These are phyloP conservation scores for Musa acuminata DNA, from an alignment of 176 grass and related monocot species.

Conservation along the genomic window DNA sequence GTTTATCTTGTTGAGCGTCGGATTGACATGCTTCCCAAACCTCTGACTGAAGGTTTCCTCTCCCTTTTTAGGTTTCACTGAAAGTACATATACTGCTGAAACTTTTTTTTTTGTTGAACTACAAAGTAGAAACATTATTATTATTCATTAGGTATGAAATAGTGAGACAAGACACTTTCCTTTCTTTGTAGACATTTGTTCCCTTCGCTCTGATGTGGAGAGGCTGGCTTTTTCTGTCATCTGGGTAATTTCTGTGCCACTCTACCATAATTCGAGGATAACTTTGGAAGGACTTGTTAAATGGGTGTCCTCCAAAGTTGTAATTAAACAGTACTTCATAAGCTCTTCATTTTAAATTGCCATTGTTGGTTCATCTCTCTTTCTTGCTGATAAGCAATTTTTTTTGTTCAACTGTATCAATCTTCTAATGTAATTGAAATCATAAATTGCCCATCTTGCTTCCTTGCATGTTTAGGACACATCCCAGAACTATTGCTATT, in stretches of 20 bases:
- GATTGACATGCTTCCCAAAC: slow-evolving; percentile 99
- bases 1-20: slow-evolving; percentile 99
- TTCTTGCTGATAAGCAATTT: not conserved
- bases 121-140: not conserved
- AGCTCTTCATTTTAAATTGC: not conserved
- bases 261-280: slow-evolving; percentile 1
- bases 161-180: slow-evolving; percentile 3
- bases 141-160: not conserved
- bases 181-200: slow-evolving; percentile 81
- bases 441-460: too few relatives aligned
- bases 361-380: not conserved
- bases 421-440: too few relatives aligned
- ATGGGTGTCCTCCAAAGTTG: not conserved
- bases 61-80: not conserved
- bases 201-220: slow-evolving; percentile 88
- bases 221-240: slow-evolving; percentile 90
- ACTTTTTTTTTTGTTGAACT: not conserved
- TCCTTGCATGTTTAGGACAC: too few relatives aligned
- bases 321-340: not conserved
- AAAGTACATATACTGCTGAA: not conserved
- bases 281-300: not conserved
- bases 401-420: too few relatives aligned
- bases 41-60: slow-evolving; percentile 89
- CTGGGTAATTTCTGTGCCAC: slow-evolving; percentile 46
- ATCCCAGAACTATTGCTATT: too few relatives aligned